phyloP scores from a whole-genome alignment of 2,329 filamentous ascomycete species.

The Aspergillus caelatus region DNA sequence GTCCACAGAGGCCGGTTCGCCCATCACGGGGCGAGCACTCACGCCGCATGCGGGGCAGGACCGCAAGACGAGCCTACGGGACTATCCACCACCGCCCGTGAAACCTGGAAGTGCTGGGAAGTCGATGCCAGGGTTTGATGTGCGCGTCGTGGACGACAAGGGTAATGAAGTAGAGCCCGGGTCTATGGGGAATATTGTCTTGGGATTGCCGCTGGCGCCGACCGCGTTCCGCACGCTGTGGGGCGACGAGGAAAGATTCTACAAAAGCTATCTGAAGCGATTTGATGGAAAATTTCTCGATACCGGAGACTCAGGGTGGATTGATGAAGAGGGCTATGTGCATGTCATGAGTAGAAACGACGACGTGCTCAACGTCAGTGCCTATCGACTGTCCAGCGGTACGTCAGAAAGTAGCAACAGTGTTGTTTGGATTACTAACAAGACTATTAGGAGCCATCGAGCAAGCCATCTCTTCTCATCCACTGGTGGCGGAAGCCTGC shows the following conservation, averaged over 20 bases:
- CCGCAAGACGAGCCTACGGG: not conserved
- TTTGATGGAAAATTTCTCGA: constrained; percentile 5
- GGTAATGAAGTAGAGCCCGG: constrained; percentile 61
- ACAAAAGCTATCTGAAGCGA: constrained; percentile 76
- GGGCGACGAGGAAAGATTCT: constrained; percentile 95
- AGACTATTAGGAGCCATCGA: constrained; percentile 3
- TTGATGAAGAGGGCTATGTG: constrained; percentile 6
- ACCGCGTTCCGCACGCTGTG: constrained; percentile 89
- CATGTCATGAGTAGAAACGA: constrained; percentile 72
- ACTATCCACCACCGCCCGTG: constrained; percentile 65
- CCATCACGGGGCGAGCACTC: constrained; percentile 2
- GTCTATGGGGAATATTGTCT: constrained; percentile 87
- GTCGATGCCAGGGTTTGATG: constrained; percentile 23
- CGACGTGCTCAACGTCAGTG: constrained; percentile 93
- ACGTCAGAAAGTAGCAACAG: not conserved
- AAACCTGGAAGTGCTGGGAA: constrained; percentile 99
- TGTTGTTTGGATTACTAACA: too few species aligned
- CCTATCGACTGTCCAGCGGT: constrained; percentile 79
- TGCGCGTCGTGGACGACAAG: constrained; percentile 1
- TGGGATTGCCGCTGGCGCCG: constrained; percentile 95
- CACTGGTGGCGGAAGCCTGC: constrained; percentile 77
- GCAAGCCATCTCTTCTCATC: constrained; percentile 8
- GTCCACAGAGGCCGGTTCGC: constrained; percentile 5
- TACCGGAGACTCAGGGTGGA: constrained; percentile 7
- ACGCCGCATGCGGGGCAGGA: not conserved